These are phyloP conservation scores for Chaetomium cochliodes DNA, from an alignment of 495 filamentous ascomycete genomes.

Conservation along the genomic window DNA sequence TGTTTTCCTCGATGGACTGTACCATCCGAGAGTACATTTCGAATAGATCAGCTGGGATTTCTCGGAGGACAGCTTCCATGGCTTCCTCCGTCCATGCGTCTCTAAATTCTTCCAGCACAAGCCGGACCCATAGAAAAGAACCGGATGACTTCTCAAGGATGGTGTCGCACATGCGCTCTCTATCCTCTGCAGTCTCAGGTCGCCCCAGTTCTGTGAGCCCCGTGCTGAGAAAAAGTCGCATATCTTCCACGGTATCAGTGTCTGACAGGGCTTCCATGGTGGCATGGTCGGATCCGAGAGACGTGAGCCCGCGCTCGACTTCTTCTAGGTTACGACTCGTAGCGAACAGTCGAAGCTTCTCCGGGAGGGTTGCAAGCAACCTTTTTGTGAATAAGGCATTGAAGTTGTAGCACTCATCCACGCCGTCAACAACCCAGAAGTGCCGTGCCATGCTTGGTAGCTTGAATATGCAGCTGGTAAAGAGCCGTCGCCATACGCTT, in stretches of 20 bases:
- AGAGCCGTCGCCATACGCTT: conserved; percentile 29
- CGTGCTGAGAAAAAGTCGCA: conserved; percentile 28
- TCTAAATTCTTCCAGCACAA: conserved; percentile 36
- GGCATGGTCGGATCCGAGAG: conserved; percentile 24
- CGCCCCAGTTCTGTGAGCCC: conserved; percentile 24
- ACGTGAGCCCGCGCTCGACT: conserved; percentile 26
- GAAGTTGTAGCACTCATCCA: conserved; percentile 30
- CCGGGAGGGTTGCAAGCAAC: conserved; percentile 19
- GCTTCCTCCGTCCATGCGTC: conserved; percentile 31
- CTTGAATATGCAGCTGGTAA: conserved; percentile 24
- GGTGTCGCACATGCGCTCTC: conserved; percentile 30
- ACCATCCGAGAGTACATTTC: conserved; percentile 33
- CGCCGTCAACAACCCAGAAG: conserved; percentile 33
- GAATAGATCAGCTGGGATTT: conserved; percentile 29
- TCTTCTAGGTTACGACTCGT: conserved; percentile 29
- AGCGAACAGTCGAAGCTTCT: conserved; percentile 25
- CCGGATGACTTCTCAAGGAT: conserved; percentile 37
- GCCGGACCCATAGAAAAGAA: conserved; percentile 38
- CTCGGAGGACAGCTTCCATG: conserved; percentile 31
- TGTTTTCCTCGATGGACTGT: conserved; percentile 25
- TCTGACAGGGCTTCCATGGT: conserved; percentile 21
- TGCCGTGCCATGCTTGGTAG: conserved; percentile 20
- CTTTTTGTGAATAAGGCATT: conserved; percentile 20
- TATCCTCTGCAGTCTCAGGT: conserved; percentile 20
- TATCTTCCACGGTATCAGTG: conserved; percentile 32